Evolutionary conservation across 129 eudicot species (phyloP).

Genomic region (Arctium minus): DNA sequence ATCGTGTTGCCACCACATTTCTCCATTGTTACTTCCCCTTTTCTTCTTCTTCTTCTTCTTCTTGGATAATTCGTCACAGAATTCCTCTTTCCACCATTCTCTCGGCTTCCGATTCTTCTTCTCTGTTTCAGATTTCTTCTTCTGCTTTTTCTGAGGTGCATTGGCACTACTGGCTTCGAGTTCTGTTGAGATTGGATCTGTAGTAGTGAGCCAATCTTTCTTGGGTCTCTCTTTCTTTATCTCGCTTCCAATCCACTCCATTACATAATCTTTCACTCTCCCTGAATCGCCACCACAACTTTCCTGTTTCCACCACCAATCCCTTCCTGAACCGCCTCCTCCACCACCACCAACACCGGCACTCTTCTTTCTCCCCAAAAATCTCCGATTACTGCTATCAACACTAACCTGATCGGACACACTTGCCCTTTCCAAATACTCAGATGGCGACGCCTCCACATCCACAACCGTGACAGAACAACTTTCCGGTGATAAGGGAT

Average conservation of each 20-base stretch:
- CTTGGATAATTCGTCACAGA: conserved; percentile 80
- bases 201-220: conserved; percentile 51
- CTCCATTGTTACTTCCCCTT: conserved; percentile 54
- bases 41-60: conserved; percentile 73
- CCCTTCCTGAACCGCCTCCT: conserved; percentile 60
- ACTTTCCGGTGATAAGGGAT: conserved; percentile 53
- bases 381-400: conserved; percentile 58
- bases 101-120: conserved; percentile 79
- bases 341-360: conserved; percentile 7
- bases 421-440: conserved; percentile 62
- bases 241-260: conserved; percentile 99
- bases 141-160: conserved; percentile 46
- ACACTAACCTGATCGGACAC: conserved; percentile 69
- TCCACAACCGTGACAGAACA: conserved; percentile 42
- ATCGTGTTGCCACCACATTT: conserved; percentile 91
- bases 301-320: conserved; percentile 99
- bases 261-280: conserved; percentile 90
- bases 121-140: conserved; percentile 61
- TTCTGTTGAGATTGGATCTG: conserved; percentile 37
- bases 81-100: conserved; percentile 99
- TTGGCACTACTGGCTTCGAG: conserved; percentile 16
- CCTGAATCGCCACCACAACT: conserved; percentile 70
- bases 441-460: conserved; percentile 57
- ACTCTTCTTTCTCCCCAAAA: conserved; percentile 58
- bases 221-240: conserved; percentile 85